Evolutionary conservation across 2,329 filamentous ascomycete genomes (phyloP), one percentile per base, ranked within the genome.

Genomic region (Calonectria leucothoes): DNA sequence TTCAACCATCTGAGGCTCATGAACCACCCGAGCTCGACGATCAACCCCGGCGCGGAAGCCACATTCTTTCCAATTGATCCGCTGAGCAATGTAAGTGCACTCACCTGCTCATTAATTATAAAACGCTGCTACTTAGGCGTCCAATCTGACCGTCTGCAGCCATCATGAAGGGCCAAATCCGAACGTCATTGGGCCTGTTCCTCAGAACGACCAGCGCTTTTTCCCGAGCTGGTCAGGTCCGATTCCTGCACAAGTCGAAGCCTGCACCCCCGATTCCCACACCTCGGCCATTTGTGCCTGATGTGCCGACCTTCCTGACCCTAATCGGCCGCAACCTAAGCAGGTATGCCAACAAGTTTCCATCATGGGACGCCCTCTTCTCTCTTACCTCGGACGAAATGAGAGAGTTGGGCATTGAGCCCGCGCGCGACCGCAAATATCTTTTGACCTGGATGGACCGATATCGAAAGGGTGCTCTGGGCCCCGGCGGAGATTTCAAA

Each of bases 291-390:
- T 95, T 98, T 80, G 93, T 98, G 48, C 96, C 96, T 37, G 93
- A 98, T 83, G 92, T 95, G 49, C 83, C 89, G 79, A 97, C 96
- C 20, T 98, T 99, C 85, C 93, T 98, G 75, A 95, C 91, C 42
- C 89, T 98, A 73, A 98, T 98, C 85, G 97, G 97, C 79, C 96
- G 97, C 76, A 93, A 93, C 79, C 92, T 98, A 80, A 92, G 90
- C 81, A 92, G 94, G 82, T 95, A 98, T 87, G 91, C 94, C 63
- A 89, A 91, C 85, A 98, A 98, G 85, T 95, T 99, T 80, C 92
- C 94, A 3, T 93, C 94, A 14, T 98, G 97, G 97, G 94, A 97
- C 67, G 91, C 94, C 7, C 91, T 99, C 57, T 98, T 98, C 89
- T 93, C 93, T 57, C 89, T 97, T 76, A 93, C 91, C 27, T 95